These are phyloP conservation scores for Fusarium sp. DNA, from an alignment of 2,329 filamentous ascomycete genomes.

Conservation along the genomic window DNA sequence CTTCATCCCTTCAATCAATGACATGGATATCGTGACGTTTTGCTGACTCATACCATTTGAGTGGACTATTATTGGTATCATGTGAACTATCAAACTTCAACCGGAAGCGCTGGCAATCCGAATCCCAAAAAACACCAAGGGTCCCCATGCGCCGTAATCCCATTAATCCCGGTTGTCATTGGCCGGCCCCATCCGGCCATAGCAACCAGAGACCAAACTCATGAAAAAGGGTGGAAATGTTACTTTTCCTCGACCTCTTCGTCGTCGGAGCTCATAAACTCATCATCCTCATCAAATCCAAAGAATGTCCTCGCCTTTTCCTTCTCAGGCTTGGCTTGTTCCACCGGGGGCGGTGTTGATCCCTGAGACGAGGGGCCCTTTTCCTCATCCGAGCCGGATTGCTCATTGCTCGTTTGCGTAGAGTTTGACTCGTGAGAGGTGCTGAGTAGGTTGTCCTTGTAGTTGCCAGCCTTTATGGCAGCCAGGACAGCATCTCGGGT, in stretches of 20 bases:
- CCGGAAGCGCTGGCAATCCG: constrained; percentile 31
- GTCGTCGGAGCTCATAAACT: constrained; percentile 77
- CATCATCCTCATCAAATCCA: constrained; percentile 84
- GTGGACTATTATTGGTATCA: constrained; percentile 34
- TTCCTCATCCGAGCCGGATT: constrained; percentile 52
- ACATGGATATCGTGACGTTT: constrained; percentile 22
- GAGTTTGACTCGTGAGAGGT: constrained; percentile 64
- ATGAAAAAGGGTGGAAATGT: not conserved
- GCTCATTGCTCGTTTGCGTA: constrained; percentile 44
- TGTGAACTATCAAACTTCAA: constrained; percentile 29
- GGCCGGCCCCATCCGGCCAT: constrained; percentile 17
- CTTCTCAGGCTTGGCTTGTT: constrained; percentile 54
- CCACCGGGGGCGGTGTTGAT: constrained; percentile 62
- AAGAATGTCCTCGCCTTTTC: constrained; percentile 68
- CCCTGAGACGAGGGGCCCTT: constrained; percentile 57
- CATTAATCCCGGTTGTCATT: constrained; percentile 38
- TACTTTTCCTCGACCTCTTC: constrained; percentile 59
- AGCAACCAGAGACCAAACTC: not conserved
- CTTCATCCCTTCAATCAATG: constrained; percentile 3
- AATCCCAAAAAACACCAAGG: constrained; percentile 27
- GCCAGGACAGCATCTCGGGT: constrained; percentile 81
- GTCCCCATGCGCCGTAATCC: constrained; percentile 42
- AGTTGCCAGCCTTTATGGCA: constrained; percentile 74
- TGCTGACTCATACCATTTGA: constrained; percentile 18
- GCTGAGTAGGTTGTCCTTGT: constrained; percentile 69